Conservation (phyloP, 2,329 filamentous ascomycete species). For the Phyllosticta citribraziliensis region DNA sequence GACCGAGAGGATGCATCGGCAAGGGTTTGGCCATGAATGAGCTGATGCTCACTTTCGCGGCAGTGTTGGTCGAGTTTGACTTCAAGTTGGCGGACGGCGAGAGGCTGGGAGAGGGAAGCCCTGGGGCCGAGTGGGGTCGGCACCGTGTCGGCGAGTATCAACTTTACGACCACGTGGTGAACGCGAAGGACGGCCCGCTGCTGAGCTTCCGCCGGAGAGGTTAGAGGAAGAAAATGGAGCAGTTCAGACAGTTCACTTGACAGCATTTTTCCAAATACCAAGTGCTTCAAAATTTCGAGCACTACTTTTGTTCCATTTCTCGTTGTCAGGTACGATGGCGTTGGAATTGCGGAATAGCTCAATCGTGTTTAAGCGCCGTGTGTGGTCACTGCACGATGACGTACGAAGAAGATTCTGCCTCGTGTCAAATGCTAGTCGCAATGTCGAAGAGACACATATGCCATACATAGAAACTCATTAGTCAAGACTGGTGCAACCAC, state of each 20-base stretch:
- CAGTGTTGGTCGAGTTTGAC: conserved; percentile 49
- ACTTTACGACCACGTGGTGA: not conserved
- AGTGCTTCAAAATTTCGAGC: not conserved
- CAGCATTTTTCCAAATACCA: not conserved
- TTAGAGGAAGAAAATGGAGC: not conserved
- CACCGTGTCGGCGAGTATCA: not conserved
- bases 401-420: not conserved
- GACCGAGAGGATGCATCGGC: conserved; percentile 61
- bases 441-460: not conserved
- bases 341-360: not conserved
- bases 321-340: not conserved
- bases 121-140: not conserved
- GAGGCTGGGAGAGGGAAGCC: not conserved
- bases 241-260: not conserved
- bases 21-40: conserved; percentile 52
- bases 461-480: not conserved
- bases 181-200: not conserved
- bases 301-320: not conserved
- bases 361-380: not conserved
- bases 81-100: conserved; percentile 20
- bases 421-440: not conserved
- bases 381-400: not conserved
- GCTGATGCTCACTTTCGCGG: conserved; percentile 49
- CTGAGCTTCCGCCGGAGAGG: not conserved
- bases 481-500: not conserved